A percentile compares a stretch with the other conserved stretches of the same genome.
phyloP scores from a whole-genome alignment of 768 basidiomycete genomes.

The Clitopilus hobsonii region DNA sequence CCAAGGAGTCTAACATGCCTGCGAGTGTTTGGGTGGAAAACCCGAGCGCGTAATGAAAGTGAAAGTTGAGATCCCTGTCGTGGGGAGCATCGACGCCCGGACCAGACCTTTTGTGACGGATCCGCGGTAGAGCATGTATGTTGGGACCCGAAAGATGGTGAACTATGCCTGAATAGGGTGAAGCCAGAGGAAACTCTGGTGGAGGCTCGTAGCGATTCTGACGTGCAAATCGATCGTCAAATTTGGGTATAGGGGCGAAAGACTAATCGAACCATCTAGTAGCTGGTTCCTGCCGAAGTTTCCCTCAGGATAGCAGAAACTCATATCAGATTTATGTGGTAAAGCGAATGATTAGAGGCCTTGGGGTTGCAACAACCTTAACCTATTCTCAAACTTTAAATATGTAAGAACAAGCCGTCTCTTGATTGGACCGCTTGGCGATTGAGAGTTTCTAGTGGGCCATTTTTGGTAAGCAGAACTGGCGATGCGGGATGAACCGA shows the following conservation, averaged over 20 bases:
- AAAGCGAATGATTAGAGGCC: slow-evolving; percentile 91
- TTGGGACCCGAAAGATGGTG: slow-evolving; percentile 89
- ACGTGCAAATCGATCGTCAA: slow-evolving; percentile 95
- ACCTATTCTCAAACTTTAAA: slow-evolving; percentile 82
- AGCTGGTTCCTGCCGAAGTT: slow-evolving; percentile 91
- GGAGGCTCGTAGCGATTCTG: slow-evolving; percentile 94
- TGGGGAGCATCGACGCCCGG: slow-evolving; percentile 72
- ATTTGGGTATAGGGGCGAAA: slow-evolving; percentile 96
- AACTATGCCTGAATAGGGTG: slow-evolving; percentile 86
- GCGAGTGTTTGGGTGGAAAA: slow-evolving; percentile 75
- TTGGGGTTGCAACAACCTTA: slow-evolving; percentile 87
- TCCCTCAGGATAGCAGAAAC: slow-evolving; percentile 62
- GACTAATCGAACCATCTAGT: slow-evolving; percentile 94
- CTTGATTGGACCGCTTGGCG: slow-evolving; percentile 78
- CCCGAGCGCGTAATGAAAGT: slow-evolving; percentile 44
- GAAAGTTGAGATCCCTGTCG: slow-evolving; percentile 93
- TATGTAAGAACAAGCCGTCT: slow-evolving; percentile 82
- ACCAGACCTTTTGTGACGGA: slow-evolving; percentile 69
- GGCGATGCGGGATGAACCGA: slow-evolving; percentile 69
- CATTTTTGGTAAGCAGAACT: slow-evolving; percentile 75
- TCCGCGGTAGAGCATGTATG: slow-evolving; percentile 79
- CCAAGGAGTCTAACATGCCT: slow-evolving; percentile 83
- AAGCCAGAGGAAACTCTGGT: slow-evolving; percentile 97
- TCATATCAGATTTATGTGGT: slow-evolving; percentile 60
- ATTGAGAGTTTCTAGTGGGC: slow-evolving; percentile 80